Evolutionary conservation across 257 asterid genomes (phyloP), one percentile per base, ranked within the genome.

Genomic region (Salvia splendens): DNA sequence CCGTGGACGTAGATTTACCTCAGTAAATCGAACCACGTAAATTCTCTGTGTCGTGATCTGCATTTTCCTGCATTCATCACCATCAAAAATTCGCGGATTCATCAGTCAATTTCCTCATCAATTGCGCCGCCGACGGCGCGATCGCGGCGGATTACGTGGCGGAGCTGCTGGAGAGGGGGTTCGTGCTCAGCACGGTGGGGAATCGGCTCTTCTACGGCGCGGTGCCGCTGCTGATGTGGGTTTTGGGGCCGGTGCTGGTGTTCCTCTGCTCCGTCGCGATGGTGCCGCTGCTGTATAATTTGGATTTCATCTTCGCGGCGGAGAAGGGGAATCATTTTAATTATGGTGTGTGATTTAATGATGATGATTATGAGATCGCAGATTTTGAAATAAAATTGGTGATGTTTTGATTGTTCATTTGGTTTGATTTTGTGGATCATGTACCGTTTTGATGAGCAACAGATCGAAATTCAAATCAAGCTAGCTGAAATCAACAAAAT

Each of bases 41-140:
- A n/a, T n/a, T n/a, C n/a, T n/a, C n/a, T n/a, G n/a, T n/a, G n/a
- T n/a, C n/a, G n/a, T n/a, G n/a, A n/a, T n/a, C n/a, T n/a, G n/a
- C n/a, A n/a, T n/a, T n/a, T n/a, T n/a, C n/a, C n/a, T n/a, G n/a
- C n/a, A n/a, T n/a, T n/a, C n/a, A n/a, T n/a, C n/a, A n/a, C n/a
- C n/a, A n/a, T n/a, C n/a, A n/a, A n/a, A n/a, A n/a, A n/a, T n/a
- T n/a, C n/a, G n/a, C n/a, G n/a, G n/a, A n/a, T n/a, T n/a, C n/a
- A n/a, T n/a, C n/a, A n/a, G n/a, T n/a, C n/a, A 92, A 84, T 48
- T 92, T 89, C 84, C 87, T 92, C 40, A 76, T 92, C 79, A 92
- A 89, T 59, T 81, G 92, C 49, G 84, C 95, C 24, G 16, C 64
- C 35, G 38, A 4, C 38, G 38, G 38, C 38, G 65, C 69, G 1